A percentile compares a stretch with the other conserved stretches of the same genome.
Conservation (phyloP, 2,329 filamentous ascomycete species). For the Aspergillus japonicus region DNA sequence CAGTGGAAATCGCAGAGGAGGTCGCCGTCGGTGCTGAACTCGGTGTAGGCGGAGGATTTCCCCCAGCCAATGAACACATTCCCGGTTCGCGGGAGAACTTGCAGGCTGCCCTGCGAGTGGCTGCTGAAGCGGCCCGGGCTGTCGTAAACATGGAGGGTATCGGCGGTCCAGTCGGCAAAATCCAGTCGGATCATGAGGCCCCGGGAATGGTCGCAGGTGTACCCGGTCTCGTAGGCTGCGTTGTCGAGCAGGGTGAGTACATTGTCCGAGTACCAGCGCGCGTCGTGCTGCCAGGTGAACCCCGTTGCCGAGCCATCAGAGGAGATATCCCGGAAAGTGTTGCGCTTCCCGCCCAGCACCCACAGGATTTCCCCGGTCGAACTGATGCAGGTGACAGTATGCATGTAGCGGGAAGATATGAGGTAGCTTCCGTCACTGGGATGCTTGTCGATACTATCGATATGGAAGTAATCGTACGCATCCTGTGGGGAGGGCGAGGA, state of each 20-base stretch:
- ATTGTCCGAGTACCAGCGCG: conserved; percentile 27
- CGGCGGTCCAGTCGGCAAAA: conserved; percentile 50
- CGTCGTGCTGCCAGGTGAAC: conserved; percentile 33
- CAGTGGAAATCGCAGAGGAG: conserved; percentile 31
- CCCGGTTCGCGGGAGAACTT: conserved; percentile 24
- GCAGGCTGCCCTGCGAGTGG: conserved; percentile 19
- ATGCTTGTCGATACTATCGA: conserved; percentile 52
- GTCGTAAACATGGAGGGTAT: conserved; percentile 31
- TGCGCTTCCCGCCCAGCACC: conserved; percentile 31
- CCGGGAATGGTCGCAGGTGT: conserved; percentile 17
- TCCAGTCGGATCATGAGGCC: conserved; percentile 33
- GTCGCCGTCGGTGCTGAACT: conserved; percentile 36
- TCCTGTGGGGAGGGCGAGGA: conserved; percentile 32
- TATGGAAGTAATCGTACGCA: conserved; percentile 51
- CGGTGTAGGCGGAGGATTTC: conserved; percentile 51
- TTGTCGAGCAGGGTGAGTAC: conserved; percentile 29
- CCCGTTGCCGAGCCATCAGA: conserved; percentile 21
- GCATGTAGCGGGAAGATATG: conserved; percentile 33
- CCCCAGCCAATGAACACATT: conserved; percentile 55
- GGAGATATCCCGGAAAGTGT: conserved; percentile 26
- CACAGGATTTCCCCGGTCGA: conserved; percentile 25
- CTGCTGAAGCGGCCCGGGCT: conserved; percentile 13
- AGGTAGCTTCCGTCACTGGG: conserved; percentile 15
- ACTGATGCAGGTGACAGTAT: conserved; percentile 33
- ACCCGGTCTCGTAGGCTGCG: conserved; percentile 18